Evolutionary conservation across 1,139 yeast genomes (phyloP).

Genomic region (Sugiyamaella japonica): DNA sequence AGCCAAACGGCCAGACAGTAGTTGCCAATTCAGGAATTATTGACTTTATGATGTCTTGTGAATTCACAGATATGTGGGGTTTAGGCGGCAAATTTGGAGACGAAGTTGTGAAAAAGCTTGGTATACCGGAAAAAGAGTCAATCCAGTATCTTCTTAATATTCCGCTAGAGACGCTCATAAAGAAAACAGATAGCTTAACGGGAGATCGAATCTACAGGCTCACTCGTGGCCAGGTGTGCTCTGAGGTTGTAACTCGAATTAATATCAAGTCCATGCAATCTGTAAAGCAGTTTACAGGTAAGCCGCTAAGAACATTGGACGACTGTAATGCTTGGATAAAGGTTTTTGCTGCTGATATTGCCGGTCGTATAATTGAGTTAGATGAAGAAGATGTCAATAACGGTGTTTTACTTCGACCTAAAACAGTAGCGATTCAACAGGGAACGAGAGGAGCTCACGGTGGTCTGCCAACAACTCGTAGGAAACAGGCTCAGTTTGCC

Average conservation of each 20-base stretch:
- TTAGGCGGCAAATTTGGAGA: constrained; percentile 90
- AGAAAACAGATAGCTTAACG: constrained; percentile 44
- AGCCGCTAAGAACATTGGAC: constrained; percentile 52
- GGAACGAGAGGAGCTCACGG: constrained; percentile 26
- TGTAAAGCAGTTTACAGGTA: constrained; percentile 65
- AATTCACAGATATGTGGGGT: constrained; percentile 77
- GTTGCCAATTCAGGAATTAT: constrained; percentile 52
- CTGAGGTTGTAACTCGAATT: constrained; percentile 56
- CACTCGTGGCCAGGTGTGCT: constrained; percentile 60
- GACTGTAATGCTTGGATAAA: constrained; percentile 79
- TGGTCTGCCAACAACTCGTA: constrained; percentile 22
- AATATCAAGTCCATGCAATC: constrained; percentile 87
- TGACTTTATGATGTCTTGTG: constrained; percentile 59
- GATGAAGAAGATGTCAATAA: constrained; percentile 51
- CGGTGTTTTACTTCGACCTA: constrained; percentile 37
- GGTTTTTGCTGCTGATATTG: constrained; percentile 79
- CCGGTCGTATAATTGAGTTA: constrained; percentile 66
- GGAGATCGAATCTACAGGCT: constrained; percentile 53
- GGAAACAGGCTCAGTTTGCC: constrained; percentile 30
- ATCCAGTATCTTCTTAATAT: constrained; percentile 32
- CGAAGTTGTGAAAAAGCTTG: constrained; percentile 46
- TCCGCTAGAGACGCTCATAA: constrained; percentile 39
- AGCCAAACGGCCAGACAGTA: constrained; percentile 86
- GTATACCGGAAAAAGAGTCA: constrained; percentile 36
- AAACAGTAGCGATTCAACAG: constrained; percentile 39